phyloP scores from a whole-genome alignment of 2,329 filamentous ascomycete genomes.

The Colletotrichum magnum region DNA sequence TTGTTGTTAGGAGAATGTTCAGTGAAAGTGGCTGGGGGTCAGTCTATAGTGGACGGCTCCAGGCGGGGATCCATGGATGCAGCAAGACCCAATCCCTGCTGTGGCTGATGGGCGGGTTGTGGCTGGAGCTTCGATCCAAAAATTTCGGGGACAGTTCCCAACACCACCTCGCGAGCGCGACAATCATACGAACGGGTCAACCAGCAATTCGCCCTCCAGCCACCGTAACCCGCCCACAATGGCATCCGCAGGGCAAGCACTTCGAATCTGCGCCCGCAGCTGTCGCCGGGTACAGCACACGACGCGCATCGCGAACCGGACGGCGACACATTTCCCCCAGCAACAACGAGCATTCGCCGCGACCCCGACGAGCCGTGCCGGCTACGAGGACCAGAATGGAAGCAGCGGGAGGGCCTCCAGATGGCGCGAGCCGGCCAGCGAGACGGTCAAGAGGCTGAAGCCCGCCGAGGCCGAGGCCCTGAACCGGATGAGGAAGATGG shows the following conservation, averaged over 20 bases:
- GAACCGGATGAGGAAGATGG: constrained; percentile 49
- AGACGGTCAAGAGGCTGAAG: constrained; percentile 38
- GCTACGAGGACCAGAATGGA: constrained; percentile 38
- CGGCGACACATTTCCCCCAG: constrained; percentile 14
- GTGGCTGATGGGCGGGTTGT: constrained; percentile 24
- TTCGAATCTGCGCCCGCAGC: constrained; percentile 51
- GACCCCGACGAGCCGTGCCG: constrained; percentile 44
- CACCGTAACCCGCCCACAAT: constrained; percentile 45
- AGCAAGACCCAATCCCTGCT: not conserved
- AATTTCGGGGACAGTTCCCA: constrained; percentile 39
- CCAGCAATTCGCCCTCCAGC: constrained; percentile 25
- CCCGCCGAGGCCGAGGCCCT: constrained; percentile 43
- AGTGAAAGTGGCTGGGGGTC: too few relatives aligned
- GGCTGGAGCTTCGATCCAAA: constrained; percentile 41
- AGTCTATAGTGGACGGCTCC: too few relatives aligned
- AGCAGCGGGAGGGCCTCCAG: not conserved
- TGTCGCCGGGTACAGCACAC: constrained; percentile 49
- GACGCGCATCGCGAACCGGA: constrained; percentile 34
- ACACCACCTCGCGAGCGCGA: constrained; percentile 28
- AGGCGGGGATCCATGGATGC: too few relatives aligned
- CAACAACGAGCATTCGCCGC: constrained; percentile 47
- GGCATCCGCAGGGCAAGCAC: constrained; percentile 56
- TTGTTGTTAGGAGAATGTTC: not conserved
- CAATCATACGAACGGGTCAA: constrained; percentile 15
- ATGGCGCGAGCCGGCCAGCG: not conserved